Base-by-base conservation (phyloP, 2,329 filamentous ascomycete genomes). In the Ophiosphaerella narmari region DNA sequence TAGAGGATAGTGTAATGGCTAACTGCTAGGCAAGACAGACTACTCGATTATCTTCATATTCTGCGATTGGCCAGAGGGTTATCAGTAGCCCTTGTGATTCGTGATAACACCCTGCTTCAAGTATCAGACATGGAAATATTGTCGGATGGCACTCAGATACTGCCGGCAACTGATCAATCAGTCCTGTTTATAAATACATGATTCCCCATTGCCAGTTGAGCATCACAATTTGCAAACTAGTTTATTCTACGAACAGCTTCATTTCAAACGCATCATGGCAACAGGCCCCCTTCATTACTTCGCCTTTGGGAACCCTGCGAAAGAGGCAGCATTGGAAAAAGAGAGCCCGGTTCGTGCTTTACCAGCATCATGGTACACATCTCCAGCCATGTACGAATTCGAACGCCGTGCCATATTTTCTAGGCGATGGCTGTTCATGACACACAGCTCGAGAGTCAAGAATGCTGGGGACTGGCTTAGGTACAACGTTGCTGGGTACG, bases 321-420 rank as follows among this genome's bases (percentile, higher is more conserved):
- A 48, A 29, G 37, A 46, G 4, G 34, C 32, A 35, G 35, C 37
- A 3, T 34, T 42, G 38, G 6, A 39, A 3, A 52, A 55, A 14
- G 43, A 50, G 3, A 37, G 43, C 7, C 60, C 68, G 7, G 57
- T 68, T 2, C 65, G 70, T 37, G 70, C 73, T 26, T 59, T 78
- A 5, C 74, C 77, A 5, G 67, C 76, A 38, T 76, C 75, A 55
- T 78, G 76, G 77, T 78, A 77, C 56, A 71, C 68, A 31, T 74
- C 67, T 7, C 59, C 63, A n/a, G 71, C 71, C 16, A 74, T 78
- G 66, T 80, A 77, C 52, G 70, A 78, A 54, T 70, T 79, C 8
- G 77, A 80, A 54, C 66, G 76, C 5, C 71, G 77, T 3, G 75
- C 77, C 29, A 74, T 79, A 34, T 79, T 78, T 55, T 74, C 70